Conservation (phyloP, 345 rosid species). For the Salix dunnii region DNA sequence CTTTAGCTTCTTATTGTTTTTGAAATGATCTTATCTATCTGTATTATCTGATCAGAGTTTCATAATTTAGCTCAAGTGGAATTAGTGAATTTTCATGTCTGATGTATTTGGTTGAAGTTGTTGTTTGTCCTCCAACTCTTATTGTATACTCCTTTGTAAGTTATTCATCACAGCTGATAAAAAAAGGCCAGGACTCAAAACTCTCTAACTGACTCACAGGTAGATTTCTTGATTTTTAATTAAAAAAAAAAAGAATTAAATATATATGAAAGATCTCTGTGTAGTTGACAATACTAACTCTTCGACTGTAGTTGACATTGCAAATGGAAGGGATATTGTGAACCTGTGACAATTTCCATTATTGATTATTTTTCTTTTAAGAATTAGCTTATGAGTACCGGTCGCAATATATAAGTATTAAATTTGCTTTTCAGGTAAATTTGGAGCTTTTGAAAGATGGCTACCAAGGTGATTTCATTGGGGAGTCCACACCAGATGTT, state of each 20-base stretch:
- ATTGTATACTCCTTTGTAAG: too few relatives aligned
- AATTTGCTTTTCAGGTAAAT: conserved; percentile 38
- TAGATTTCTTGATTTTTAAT: neutral
- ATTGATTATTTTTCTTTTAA: neutral
- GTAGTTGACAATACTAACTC: neutral
- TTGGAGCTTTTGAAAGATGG: conserved; percentile 71
- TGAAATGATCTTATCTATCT: neutral
- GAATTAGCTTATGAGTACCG: neutral
- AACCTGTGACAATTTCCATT: neutral
- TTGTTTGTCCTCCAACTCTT: neutral
- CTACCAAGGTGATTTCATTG: conserved; percentile 75
- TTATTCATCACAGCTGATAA: too few relatives aligned
- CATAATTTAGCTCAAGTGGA: neutral
- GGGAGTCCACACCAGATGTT: conserved; percentile 87
- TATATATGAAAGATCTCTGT: neutral
- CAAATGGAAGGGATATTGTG: neutral
- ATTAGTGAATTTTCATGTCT: neutral
- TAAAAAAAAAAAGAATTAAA: too few relatives aligned
- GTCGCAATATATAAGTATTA: conserved; percentile 8
- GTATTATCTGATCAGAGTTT: neutral
- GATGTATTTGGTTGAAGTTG: neutral
- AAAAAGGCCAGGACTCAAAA: too few relatives aligned
- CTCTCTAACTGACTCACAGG: too few relatives aligned
- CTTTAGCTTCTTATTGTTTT: neutral
- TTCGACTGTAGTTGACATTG: neutral